These are phyloP conservation scores for Pseudocercospora cruenta DNA, from an alignment of 2,329 filamentous ascomycete species.

Conservation along the genomic window DNA sequence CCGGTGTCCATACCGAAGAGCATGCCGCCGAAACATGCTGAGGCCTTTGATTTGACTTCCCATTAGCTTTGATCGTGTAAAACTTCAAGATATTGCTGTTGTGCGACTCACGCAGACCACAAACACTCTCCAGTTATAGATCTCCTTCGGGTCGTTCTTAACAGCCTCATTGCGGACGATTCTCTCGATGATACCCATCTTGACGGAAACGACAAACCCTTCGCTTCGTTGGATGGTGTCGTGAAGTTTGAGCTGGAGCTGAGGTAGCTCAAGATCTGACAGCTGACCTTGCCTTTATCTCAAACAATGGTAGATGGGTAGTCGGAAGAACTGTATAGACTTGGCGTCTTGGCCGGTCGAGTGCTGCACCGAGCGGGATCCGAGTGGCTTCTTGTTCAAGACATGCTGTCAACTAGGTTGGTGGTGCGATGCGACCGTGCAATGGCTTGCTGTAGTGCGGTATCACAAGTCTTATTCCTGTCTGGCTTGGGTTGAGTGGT, in stretches of 20 bases:
- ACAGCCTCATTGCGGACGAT: constrained; percentile 68
- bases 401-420: constrained; percentile 1
- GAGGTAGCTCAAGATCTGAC: neutral
- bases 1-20: constrained; percentile 70
- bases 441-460: neutral
- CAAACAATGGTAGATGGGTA: neutral
- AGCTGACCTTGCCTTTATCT: constrained; percentile 13
- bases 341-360: constrained; percentile 18
- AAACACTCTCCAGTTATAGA: constrained; percentile 72
- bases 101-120: constrained; percentile 63
- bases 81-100: neutral
- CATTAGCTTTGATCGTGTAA: constrained; percentile 45
- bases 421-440: neutral
- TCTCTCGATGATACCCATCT: constrained; percentile 18
- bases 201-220: neutral
- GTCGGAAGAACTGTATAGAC: constrained; percentile 16
- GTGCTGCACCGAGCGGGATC: constrained; percentile 4
- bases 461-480: neutral
- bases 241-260: neutral
- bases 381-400: neutral
- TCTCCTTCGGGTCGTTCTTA: constrained; percentile 66
- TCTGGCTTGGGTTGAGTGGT: neutral
- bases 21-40: constrained; percentile 68
- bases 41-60: constrained; percentile 37
- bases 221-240: neutral